Percentiles rank a stretch among this genome's conserved stretches.
Evolutionary conservation across 2,329 filamentous ascomycete genomes (phyloP).

Genomic region (Didymella glomerata): DNA sequence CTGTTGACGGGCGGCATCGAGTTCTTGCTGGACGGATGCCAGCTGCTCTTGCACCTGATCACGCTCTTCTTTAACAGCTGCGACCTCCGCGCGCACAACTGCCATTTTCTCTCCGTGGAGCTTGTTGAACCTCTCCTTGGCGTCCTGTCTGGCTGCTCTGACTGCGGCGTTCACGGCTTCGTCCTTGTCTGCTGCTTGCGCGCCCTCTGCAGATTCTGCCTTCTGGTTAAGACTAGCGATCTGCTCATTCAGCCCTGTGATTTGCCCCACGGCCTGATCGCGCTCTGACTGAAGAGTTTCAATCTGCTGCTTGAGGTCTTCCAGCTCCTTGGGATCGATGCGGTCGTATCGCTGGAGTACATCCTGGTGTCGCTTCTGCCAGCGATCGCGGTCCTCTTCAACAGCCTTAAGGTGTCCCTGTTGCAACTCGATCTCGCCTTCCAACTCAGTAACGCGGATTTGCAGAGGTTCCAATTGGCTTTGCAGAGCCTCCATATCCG

Average conservation of each 20-base stretch:
- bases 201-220: constrained; percentile 50
- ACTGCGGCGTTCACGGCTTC: constrained; percentile 26
- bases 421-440: constrained; percentile 80
- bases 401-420: constrained; percentile 89
- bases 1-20: constrained; percentile 63
- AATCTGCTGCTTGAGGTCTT: constrained; percentile 84
- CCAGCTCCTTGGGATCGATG: constrained; percentile 91
- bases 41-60: constrained; percentile 58
- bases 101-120: constrained; percentile 40
- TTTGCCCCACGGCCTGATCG: constrained; percentile 60
- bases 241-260: constrained; percentile 56
- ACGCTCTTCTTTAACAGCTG: constrained; percentile 67
- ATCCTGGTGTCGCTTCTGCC: constrained; percentile 94
- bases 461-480: constrained; percentile 83
- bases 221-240: constrained; percentile 58
- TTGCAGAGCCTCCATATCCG: constrained; percentile 77
- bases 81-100: constrained; percentile 59
- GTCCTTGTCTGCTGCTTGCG: constrained; percentile 25
- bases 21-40: constrained; percentile 59
- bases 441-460: constrained; percentile 79
- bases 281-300: constrained; percentile 62
- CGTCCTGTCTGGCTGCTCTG: constrained; percentile 62
- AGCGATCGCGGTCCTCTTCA: constrained; percentile 89
- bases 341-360: constrained; percentile 96
- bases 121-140: constrained; percentile 67